Conservation (phyloP, 495 filamentous ascomycete species). For the Penicillium steckii region DNA sequence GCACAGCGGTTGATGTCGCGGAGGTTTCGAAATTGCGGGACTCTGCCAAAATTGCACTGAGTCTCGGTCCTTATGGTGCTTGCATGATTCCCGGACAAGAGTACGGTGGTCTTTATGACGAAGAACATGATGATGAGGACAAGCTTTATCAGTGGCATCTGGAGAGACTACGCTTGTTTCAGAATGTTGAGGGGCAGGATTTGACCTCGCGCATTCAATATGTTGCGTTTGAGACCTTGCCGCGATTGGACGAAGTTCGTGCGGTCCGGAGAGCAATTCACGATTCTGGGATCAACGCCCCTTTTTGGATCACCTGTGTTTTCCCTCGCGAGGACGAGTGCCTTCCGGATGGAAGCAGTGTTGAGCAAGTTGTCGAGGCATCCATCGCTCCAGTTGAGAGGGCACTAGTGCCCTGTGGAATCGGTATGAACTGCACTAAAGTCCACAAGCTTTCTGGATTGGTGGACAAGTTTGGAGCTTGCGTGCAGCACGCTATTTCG, state of each 20-base stretch:
- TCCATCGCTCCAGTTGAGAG: constrained; percentile 19
- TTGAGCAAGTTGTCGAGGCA: constrained; percentile 28
- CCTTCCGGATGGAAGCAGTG: constrained; percentile 37
- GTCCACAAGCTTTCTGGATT: constrained; percentile 50
- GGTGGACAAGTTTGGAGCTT: constrained; percentile 44
- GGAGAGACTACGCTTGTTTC: constrained; percentile 51
- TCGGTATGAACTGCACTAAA: constrained; percentile 69
- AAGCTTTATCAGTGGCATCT: constrained; percentile 54
- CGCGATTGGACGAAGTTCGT: constrained; percentile 54
- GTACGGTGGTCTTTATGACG: constrained; percentile 60
- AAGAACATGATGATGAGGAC: constrained; percentile 37
- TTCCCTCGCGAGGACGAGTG: constrained; percentile 54
- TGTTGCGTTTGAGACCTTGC: constrained; percentile 66
- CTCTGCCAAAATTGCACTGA: constrained; percentile 41
- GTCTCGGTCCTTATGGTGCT: constrained; percentile 64
- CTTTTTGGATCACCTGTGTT: constrained; percentile 62
- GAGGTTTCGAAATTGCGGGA: constrained; percentile 24
- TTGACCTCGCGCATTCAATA: constrained; percentile 41
- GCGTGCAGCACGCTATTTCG: constrained; percentile 29
- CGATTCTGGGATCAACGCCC: constrained; percentile 22
- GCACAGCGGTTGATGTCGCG: constrained; percentile 32
- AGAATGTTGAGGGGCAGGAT: constrained; percentile 23
- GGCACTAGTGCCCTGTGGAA: constrained; percentile 51
- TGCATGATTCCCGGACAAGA: constrained; percentile 62
- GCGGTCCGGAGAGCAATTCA: constrained; percentile 52